These are phyloP conservation scores for Antitrichia curtipendula DNA, from an alignment of 225 moss, liverwort and hornwort genomes.

Conservation along the genomic window DNA sequence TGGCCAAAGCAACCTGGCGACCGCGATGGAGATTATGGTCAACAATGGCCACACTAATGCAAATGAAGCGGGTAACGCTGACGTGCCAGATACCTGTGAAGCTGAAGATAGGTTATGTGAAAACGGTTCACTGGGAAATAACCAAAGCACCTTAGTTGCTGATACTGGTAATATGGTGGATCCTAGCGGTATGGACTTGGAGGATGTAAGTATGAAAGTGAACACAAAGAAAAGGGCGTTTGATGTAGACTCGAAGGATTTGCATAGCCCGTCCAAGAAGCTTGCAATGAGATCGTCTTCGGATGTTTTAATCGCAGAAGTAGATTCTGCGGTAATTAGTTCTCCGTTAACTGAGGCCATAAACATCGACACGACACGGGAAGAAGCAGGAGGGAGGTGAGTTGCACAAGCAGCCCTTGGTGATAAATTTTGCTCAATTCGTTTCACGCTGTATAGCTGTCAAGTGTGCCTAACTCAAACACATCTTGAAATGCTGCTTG, in stretches of 20 bases:
- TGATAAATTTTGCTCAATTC: background rate
- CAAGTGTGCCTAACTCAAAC: background rate
- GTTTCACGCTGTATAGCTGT: background rate
- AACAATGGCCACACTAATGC: constrained; percentile 3
- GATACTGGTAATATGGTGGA: background rate
- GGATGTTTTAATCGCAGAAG: background rate
- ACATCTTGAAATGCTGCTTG: background rate
- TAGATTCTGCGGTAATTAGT: background rate
- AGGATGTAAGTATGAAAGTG: constrained; percentile 7
- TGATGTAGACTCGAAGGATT: constrained; percentile 10
- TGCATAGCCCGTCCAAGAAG: constrained; percentile 22
- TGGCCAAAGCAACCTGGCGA: background rate
- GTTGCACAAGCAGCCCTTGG: background rate
- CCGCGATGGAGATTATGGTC: constrained; percentile 13
- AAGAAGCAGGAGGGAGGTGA: constrained; percentile 14
- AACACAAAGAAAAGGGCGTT: constrained; percentile 16
- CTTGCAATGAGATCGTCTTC: constrained; percentile 13
- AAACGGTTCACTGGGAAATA: background rate
- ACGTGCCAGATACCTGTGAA: background rate
- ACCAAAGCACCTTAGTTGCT: background rate
- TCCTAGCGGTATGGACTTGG: background rate
- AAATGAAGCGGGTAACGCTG: background rate
- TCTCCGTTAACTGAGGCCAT: constrained; percentile 1
- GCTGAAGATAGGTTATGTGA: constrained; percentile 1
- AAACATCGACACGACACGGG: background rate